Conservation (phyloP, 345 rosid species). For the Sisymbrium altissimum region DNA sequence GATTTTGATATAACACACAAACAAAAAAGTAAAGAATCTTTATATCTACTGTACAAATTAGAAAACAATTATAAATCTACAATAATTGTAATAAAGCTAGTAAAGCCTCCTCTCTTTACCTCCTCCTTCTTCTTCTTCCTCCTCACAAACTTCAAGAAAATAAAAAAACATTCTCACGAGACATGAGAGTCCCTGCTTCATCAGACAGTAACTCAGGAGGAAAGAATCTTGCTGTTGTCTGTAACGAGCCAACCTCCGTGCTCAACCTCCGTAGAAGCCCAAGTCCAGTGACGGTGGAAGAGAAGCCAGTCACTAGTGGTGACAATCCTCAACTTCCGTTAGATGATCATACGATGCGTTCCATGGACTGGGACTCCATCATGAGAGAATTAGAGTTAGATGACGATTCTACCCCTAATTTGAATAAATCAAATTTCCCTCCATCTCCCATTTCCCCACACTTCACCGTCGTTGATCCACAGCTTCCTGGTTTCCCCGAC, state of each 20-base stretch:
- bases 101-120: slow-evolving; percentile 28
- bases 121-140: slow-evolving; percentile 6
- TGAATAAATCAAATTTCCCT: slow-evolving; percentile 2
- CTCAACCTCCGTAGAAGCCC: slow-evolving; percentile 22
- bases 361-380: slow-evolving; percentile 81
- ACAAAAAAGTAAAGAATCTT: not conserved
- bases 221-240: not conserved
- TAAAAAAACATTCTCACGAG: slow-evolving; percentile 11
- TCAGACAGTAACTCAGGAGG: slow-evolving; percentile 15
- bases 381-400: slow-evolving; percentile 66
- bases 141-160: not conserved
- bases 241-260: slow-evolving; percentile 65
- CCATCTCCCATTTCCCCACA: not conserved
- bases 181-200: slow-evolving; percentile 62
- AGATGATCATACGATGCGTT: slow-evolving; percentile 53
- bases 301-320: not conserved
- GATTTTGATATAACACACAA: not conserved
- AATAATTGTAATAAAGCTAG: too few species aligned
- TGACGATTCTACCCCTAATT: slow-evolving; percentile 42
- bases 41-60: not conserved
- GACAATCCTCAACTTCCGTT: not conserved
- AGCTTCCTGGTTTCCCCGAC: slow-evolving; percentile 16
- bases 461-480: slow-evolving; percentile 10
- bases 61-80: too few species aligned
- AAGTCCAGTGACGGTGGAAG: not conserved